These are phyloP conservation scores for Sarocladium brachiariae DNA, from an alignment of 2,329 filamentous ascomycete genomes.

Conservation along the genomic window DNA sequence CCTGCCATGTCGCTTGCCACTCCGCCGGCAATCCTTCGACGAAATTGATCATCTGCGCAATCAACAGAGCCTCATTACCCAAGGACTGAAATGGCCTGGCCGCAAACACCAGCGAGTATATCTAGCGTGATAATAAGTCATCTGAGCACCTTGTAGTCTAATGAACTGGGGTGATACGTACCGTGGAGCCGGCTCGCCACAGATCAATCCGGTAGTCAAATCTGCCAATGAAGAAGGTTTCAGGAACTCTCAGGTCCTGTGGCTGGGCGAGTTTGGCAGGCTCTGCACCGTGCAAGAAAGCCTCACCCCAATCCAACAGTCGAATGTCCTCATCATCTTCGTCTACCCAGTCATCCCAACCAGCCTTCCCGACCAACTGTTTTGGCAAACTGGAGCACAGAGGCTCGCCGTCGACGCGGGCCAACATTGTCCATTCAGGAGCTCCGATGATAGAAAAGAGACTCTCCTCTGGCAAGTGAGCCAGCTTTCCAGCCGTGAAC, in stretches of 20 bases:
- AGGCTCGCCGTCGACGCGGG: background rate
- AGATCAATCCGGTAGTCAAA: slow-evolving; percentile 1
- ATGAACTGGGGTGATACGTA: background rate
- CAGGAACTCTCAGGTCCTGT: background rate
- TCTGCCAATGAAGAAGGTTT: slow-evolving; percentile 1
- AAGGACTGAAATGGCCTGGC: slow-evolving; percentile 5
- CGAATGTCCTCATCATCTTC: slow-evolving; percentile 9
- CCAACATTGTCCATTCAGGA: background rate
- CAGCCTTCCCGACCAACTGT: background rate
- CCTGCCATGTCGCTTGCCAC: background rate
- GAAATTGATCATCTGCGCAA: slow-evolving; percentile 1
- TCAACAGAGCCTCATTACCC: slow-evolving; percentile 4
- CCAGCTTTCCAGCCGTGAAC: slow-evolving; percentile 2
- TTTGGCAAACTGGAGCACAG: slow-evolving; percentile 3
- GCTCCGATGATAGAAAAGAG: slow-evolving; percentile 1
- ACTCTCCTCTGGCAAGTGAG: background rate
- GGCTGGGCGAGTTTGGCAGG: slow-evolving; percentile 2
- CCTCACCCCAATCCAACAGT: slow-evolving; percentile 8
- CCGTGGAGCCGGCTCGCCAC: slow-evolving; percentile 1
- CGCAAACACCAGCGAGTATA: slow-evolving; percentile 7
- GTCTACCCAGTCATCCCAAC: slow-evolving; percentile 8
- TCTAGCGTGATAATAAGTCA: slow-evolving; percentile 2
- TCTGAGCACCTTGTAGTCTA: background rate
- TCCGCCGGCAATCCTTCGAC: background rate
- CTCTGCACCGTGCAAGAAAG: slow-evolving; percentile 5